A percentile compares a stretch with the other conserved stretches of the same genome.
Conservation (phyloP, 768 basidiomycete species). For the Naganishia vaughanmartiniae region DNA sequence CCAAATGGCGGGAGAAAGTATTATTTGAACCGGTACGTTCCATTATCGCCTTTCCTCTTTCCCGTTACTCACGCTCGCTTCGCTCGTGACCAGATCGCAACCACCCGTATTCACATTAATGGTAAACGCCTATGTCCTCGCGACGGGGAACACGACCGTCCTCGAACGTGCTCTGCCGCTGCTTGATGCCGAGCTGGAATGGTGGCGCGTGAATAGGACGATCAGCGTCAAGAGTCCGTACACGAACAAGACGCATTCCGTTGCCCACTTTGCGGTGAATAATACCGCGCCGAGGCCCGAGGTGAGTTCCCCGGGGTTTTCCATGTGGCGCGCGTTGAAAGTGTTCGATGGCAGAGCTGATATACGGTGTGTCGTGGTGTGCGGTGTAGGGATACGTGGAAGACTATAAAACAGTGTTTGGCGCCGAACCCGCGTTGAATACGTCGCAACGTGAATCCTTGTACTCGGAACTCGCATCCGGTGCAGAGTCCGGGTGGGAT, state of each 20-base stretch:
- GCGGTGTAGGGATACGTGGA: slow-evolving; percentile 47
- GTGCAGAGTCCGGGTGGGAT: slow-evolving; percentile 72
- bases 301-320: slow-evolving; percentile 31
- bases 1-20: slow-evolving; percentile 90
- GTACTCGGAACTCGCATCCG: slow-evolving; percentile 83
- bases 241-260: slow-evolving; percentile 58
- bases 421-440: slow-evolving; percentile 59
- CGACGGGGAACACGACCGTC: slow-evolving; percentile 70
- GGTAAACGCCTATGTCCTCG: slow-evolving; percentile 76
- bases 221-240: slow-evolving; percentile 48
- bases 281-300: slow-evolving; percentile 88
- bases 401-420: slow-evolving; percentile 79
- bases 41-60: background rate
- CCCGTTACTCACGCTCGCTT: background rate
- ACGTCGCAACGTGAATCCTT: slow-evolving; percentile 62
- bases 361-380: slow-evolving; percentile 1
- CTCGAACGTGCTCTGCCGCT: slow-evolving; percentile 76
- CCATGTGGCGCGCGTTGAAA: background rate
- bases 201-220: slow-evolving; percentile 78
- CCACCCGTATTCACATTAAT: slow-evolving; percentile 90
- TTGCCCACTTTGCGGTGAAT: slow-evolving; percentile 69
- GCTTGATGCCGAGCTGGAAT: slow-evolving; percentile 75
- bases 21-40: slow-evolving; percentile 66
- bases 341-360: too few relatives aligned
- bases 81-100: slow-evolving; percentile 54